A percentile compares a stretch with the other conserved stretches of the same genome.
These are phyloP conservation scores for Cercospora brassicicola DNA, from an alignment of 2,329 filamentous ascomycete genomes.

Conservation along the genomic window DNA sequence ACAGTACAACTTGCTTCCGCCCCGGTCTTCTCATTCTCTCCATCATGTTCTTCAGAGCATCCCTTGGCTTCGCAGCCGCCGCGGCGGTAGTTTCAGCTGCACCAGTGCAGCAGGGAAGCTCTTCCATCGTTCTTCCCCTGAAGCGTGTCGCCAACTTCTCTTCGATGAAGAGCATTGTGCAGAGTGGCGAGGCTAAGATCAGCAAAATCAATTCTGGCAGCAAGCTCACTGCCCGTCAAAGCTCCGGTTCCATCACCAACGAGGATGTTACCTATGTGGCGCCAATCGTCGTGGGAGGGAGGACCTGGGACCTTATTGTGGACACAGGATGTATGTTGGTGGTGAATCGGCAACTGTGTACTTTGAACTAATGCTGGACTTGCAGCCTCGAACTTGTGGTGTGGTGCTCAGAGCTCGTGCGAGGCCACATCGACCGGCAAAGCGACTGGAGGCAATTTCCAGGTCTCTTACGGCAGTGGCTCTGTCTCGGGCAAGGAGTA, in stretches of 20 bases:
- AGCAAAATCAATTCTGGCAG: conserved; percentile 16
- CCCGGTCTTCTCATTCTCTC: background rate
- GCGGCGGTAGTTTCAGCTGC: conserved; percentile 19
- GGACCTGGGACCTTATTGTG: conserved; percentile 24
- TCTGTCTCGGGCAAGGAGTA: conserved; percentile 27
- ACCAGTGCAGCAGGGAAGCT: conserved; percentile 13
- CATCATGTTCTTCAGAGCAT: conserved; percentile 22
- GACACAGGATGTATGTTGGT: conserved; percentile 25
- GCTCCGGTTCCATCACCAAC: conserved; percentile 25
- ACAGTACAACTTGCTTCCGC: background rate
- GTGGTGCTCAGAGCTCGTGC: conserved; percentile 25
- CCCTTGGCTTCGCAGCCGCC: conserved; percentile 20
- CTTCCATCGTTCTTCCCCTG: conserved; percentile 13
- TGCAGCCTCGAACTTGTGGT: conserved; percentile 28
- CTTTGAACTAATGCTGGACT: conserved; percentile 5
- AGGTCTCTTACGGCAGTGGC: conserved; percentile 26
- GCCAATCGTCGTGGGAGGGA: conserved; percentile 22
- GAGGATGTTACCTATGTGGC: conserved; percentile 26
- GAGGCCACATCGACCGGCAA: conserved; percentile 23
- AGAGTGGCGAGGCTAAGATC: conserved; percentile 17
- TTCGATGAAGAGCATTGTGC: conserved; percentile 21
- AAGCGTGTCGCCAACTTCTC: conserved; percentile 17
- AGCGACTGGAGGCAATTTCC: conserved; percentile 21
- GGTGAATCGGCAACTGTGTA: background rate
- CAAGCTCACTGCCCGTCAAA: conserved; percentile 8